Conservation (phyloP, 441 rosid genomes). For the Brassica hybrid region DNA sequence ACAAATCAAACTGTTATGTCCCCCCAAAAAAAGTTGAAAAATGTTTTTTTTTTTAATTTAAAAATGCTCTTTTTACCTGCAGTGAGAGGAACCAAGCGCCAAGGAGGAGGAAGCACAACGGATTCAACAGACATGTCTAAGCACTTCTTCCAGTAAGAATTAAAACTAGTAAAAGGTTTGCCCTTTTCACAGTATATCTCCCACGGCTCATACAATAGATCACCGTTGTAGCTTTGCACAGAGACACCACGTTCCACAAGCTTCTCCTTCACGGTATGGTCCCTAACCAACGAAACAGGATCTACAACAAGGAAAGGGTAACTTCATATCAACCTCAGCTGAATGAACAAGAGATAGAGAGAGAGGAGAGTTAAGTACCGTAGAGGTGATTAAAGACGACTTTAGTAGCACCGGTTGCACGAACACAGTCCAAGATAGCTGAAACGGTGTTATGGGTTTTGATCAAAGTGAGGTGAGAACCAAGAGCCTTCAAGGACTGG, state of each 20-base stretch:
- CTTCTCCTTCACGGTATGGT: constrained; percentile 75
- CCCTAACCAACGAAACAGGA: constrained; percentile 85
- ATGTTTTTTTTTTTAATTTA: neutral
- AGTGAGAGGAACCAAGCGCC: constrained; percentile 57
- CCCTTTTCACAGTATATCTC: constrained; percentile 75
- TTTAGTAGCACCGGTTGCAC: constrained; percentile 66
- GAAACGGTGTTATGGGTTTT: constrained; percentile 68
- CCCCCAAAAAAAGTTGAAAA: neutral
- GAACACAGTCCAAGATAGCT: constrained; percentile 73
- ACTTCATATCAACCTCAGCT: constrained; percentile 18
- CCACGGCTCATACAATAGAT: constrained; percentile 92
- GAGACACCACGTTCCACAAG: constrained; percentile 70
- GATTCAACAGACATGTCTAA: constrained; percentile 67
- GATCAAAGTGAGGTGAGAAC: constrained; percentile 72
- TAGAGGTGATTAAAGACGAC: constrained; percentile 91
- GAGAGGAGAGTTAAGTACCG: constrained; percentile 49
- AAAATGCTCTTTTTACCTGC: constrained; percentile 54
- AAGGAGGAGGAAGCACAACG: constrained; percentile 68
- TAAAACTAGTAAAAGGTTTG: constrained; percentile 68
- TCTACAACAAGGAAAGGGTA: constrained; percentile 46
- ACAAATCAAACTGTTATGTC: neutral
- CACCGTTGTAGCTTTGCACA: constrained; percentile 85
- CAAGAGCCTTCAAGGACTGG: constrained; percentile 74
- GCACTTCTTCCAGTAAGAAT: constrained; percentile 74
- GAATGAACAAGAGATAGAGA: neutral